These are phyloP conservation scores for Lyophyllum semitale DNA, from an alignment of 768 basidiomycete genomes.

Conservation along the genomic window DNA sequence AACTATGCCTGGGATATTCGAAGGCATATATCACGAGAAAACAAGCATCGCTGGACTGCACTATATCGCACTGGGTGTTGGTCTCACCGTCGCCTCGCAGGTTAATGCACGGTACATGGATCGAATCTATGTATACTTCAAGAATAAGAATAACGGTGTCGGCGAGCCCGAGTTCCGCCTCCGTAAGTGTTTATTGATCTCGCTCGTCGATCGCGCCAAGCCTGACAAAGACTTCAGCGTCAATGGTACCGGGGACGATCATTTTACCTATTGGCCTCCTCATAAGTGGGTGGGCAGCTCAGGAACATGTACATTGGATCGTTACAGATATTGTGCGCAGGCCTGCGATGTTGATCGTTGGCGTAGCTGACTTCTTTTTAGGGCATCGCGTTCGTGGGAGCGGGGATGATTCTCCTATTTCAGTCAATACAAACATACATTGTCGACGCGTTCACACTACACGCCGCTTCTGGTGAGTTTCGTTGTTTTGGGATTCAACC, in stretches of 20 bases:
- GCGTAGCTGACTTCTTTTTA: constrained; percentile 22
- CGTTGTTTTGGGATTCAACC: background rate
- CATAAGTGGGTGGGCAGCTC: constrained; percentile 70
- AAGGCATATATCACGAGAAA: constrained; percentile 50
- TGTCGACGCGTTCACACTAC: constrained; percentile 64
- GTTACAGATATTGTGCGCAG: constrained; percentile 61
- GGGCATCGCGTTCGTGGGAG: constrained; percentile 61
- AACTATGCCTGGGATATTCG: constrained; percentile 62
- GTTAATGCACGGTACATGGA: constrained; percentile 61
- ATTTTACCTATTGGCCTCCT: constrained; percentile 68
- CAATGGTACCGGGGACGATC: constrained; percentile 60
- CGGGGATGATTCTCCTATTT: constrained; percentile 59
- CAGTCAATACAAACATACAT: constrained; percentile 68
- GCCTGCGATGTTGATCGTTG: background rate
- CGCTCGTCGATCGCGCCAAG: background rate
- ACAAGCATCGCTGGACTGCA: constrained; percentile 66
- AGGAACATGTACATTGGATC: constrained; percentile 66
- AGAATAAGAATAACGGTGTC: constrained; percentile 46
- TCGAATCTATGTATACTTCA: constrained; percentile 49
- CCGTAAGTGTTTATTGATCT: constrained; percentile 31
- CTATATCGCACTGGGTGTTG: constrained; percentile 72
- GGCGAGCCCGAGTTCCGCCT: constrained; percentile 54
- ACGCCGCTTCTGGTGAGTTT: constrained; percentile 64
- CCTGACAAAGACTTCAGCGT: constrained; percentile 34
- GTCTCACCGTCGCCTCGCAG: constrained; percentile 53